Evolutionary conservation across 2,329 filamentous ascomycete species (phyloP), one percentile per base, ranked within the genome.

Genomic region (Teratosphaeria zuluensis): DNA sequence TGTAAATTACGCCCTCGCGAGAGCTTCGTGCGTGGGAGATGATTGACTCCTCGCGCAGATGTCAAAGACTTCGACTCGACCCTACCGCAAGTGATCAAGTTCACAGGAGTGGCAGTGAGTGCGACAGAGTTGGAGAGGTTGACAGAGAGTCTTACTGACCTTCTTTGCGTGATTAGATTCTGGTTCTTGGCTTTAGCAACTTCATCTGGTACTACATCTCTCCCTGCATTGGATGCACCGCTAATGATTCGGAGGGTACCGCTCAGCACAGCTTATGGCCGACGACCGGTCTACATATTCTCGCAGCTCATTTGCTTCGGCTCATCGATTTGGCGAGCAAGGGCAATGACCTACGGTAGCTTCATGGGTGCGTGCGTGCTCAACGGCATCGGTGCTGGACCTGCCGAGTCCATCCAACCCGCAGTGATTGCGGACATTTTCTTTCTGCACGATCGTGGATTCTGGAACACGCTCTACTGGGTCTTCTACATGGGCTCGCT

Each of bases 351-450:
- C 0, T 87, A 87, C 66, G 73, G 74, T 55, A 82, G 80, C 54
- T 87, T 86, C 67, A 85, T 87, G 82, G 84, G 82, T 19, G 71
- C 71, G 16, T 72, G 84, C 80, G 55, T 84, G 75, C 73, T 87
- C 6, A 85, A 85, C 66, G 84, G 84, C 0, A 77, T 86, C 52
- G 84, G 81, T 5, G 82, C 83, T 54, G 84, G 83, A 0, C 83
- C 84, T 5, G 79, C 81, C 2, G 83, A 87, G 73, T 85, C 82
- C 0, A 78, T 82, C 1, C 81, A 84, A 72, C 84, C 83, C 0
- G 78, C 80, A 32, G 78, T 87, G 56, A 86, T 86, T 65, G 81
- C 84, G 2, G 84, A 87, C 65, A 78, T 85, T 11, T 82, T 83
- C 67, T 87, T 87, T 70, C 73, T 87, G 9, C 68, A 71, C 56